Conservation (phyloP, 2,329 filamentous ascomycete species). For the Arthrobotrys musiformis region DNA sequence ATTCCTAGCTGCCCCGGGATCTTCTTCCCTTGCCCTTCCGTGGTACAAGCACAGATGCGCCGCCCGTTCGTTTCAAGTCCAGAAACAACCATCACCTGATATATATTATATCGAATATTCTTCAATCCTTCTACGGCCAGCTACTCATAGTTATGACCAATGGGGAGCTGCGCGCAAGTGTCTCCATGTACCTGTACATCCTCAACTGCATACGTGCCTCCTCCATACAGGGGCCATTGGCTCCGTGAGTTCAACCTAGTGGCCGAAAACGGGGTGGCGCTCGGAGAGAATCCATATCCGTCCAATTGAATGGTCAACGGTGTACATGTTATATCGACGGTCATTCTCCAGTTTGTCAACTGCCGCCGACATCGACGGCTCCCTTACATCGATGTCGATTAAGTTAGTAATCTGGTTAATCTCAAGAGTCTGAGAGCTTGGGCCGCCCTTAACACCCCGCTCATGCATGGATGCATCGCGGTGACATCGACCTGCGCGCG, state of each 20-base stretch:
- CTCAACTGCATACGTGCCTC: no score
- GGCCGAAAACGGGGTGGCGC: background rate
- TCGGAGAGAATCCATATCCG: background rate
- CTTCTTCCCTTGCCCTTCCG: conserved; percentile 1
- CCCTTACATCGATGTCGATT: no score
- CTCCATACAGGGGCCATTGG: background rate
- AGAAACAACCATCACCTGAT: conserved; percentile 16
- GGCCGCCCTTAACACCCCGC: background rate
- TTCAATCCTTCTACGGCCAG: background rate
- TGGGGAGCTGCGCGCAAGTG: background rate
- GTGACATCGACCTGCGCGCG: background rate
- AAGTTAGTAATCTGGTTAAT: no score
- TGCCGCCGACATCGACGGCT: no score
- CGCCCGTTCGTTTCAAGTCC: background rate
- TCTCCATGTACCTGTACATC: background rate
- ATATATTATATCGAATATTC: background rate
- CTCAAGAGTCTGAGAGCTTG: background rate
- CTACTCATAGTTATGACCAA: background rate
- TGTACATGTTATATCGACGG: background rate
- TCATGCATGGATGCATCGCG: conserved; percentile 8
- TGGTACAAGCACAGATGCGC: conserved; percentile 23
- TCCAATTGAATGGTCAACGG: background rate
- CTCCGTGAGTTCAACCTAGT: background rate
- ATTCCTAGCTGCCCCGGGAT: background rate
- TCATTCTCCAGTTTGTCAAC: background rate